These are phyloP conservation scores for Dactylorhiza incarnata DNA, from an alignment of 106 monocot genomes.

Conservation along the genomic window DNA sequence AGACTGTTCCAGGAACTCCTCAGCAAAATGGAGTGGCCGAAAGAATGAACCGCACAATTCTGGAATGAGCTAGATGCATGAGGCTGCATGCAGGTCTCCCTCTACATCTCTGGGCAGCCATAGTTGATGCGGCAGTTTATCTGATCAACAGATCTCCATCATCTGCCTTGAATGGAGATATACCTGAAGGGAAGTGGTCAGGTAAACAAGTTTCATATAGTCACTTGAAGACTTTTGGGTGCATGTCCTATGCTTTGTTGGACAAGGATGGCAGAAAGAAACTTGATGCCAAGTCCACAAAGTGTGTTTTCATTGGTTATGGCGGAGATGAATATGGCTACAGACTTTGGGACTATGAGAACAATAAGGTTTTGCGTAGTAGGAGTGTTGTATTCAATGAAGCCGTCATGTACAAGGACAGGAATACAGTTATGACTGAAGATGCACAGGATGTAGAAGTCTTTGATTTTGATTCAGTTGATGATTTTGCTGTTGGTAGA, in stretches of 20 bases:
- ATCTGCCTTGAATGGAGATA: not conserved
- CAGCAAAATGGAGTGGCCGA: constrained; percentile 36
- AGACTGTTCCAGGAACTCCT: constrained; percentile 18
- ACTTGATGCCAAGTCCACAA: not conserved
- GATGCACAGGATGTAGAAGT: too few species aligned
- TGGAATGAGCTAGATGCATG: too few species aligned
- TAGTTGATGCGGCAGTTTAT: too few species aligned
- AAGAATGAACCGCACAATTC: too few species aligned
- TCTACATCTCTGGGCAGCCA: too few species aligned
- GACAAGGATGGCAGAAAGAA: not conserved
- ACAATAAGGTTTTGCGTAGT: not conserved
- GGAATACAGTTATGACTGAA: too few species aligned
- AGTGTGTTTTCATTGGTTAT: constrained; percentile 1
- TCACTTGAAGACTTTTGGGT: not conserved
- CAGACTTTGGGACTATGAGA: not conserved
- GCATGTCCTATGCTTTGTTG: not conserved
- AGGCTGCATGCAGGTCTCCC: too few species aligned
- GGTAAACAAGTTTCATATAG: not conserved
- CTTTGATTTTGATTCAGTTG: too few species aligned
- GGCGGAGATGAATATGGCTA: not conserved
- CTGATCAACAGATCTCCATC: too few species aligned
- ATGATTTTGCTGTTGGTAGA: too few species aligned
- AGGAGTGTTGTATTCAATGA: constrained; percentile 1
- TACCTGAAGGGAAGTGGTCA: not conserved
- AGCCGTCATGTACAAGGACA: not conserved